A percentile compares a stretch with the other conserved stretches of the same genome.
phyloP scores from a whole-genome alignment of 2,329 filamentous ascomycete genomes.

The Ceratocystis papillata region DNA sequence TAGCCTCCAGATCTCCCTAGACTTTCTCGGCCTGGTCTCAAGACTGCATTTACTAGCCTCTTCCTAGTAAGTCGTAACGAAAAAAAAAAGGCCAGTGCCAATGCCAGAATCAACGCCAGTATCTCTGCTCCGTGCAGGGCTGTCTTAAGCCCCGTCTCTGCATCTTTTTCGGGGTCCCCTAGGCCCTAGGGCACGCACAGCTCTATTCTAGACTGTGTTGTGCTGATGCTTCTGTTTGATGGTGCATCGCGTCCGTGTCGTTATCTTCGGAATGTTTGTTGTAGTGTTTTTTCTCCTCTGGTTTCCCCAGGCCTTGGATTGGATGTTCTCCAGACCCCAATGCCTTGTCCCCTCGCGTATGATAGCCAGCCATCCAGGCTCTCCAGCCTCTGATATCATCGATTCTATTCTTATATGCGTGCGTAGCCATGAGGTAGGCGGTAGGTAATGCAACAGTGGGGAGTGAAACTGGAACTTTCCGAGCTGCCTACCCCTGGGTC shows the following conservation, averaged over 20 bases:
- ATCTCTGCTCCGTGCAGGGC: neutral
- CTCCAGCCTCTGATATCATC: neutral
- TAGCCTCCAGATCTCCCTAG: neutral
- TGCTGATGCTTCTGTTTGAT: neutral
- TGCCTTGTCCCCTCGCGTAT: neutral
- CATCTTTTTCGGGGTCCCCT: neutral
- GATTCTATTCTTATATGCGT: no score
- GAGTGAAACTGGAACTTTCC: neutral
- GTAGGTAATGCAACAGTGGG: neutral
- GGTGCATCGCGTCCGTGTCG: neutral
- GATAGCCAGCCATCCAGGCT: neutral
- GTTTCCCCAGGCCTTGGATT: neutral
- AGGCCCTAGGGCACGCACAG: neutral
- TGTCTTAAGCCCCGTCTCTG: neutral
- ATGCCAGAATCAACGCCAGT: neutral
- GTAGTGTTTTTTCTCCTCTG: neutral
- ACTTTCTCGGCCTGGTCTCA: neutral
- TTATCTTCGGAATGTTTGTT: neutral
- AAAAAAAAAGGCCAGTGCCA: neutral
- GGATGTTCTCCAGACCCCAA: neutral
- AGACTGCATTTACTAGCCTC: neutral
- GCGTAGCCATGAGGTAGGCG: neutral
- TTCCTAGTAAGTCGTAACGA: neutral
- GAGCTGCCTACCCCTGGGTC: neutral
- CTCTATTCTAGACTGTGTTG: neutral